phyloP scores from a whole-genome alignment of 2,329 filamentous ascomycete genomes.

The Rhynchosporium secalis region DNA sequence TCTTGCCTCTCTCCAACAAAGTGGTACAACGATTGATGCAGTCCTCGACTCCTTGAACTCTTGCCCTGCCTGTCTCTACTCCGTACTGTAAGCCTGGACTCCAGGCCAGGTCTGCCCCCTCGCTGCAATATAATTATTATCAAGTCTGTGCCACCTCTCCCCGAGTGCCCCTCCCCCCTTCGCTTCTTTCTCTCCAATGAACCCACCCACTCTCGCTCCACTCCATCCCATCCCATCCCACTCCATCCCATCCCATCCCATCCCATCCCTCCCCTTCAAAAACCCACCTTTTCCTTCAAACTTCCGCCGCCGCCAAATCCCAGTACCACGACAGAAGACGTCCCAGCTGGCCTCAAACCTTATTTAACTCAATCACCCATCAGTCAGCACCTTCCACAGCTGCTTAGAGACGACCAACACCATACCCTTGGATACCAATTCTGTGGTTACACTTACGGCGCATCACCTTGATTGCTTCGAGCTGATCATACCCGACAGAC shows the following conservation, averaged over 20 bases:
- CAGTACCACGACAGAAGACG: slow-evolving; percentile 18
- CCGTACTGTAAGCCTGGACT: neutral
- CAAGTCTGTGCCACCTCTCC: neutral
- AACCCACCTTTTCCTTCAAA: neutral
- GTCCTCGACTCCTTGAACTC: neutral
- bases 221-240: neutral
- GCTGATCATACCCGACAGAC: slow-evolving; percentile 3
- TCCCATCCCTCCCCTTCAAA: neutral
- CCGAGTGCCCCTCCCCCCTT: neutral
- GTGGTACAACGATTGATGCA: neutral
- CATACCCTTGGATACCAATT: neutral
- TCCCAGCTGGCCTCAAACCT: slow-evolving; percentile 12
- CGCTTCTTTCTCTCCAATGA: neutral
- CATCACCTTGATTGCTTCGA: neutral
- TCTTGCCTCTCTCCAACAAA: neutral
- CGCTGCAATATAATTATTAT: neutral
- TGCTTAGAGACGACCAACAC: neutral
- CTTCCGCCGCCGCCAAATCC: slow-evolving; percentile 1
- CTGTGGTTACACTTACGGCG: slow-evolving; percentile 1
- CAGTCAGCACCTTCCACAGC: slow-evolving; percentile 13
- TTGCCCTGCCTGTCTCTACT: neutral
- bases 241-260: neutral
- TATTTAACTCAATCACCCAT: slow-evolving; percentile 15
- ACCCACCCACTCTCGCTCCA: neutral
- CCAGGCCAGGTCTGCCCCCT: neutral